Evolutionary conservation across 768 basidiomycete species (phyloP), one percentile per base, ranked within the genome.

Genomic region (Xerocomellus chrysenteron): DNA sequence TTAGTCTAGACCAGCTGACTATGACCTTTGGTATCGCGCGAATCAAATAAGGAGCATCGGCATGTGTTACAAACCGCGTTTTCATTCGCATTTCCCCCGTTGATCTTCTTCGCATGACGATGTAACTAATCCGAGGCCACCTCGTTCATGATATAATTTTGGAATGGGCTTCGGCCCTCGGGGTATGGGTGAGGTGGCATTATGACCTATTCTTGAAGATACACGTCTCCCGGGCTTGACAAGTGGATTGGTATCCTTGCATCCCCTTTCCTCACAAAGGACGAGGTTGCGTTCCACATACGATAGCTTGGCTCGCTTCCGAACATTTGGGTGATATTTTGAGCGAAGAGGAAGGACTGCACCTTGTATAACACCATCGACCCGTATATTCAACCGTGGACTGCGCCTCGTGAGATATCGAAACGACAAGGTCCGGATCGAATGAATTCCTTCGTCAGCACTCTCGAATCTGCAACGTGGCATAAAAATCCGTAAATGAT

Each of bases 371-470:
- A 12, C 21, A 10, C 35, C 35, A 35, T 19, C 10, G 16, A 36
- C 30, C n/a, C 11, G n/a, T 41, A 6, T 6, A 42, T 30, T 9
- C 32, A 32, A 46, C 11, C 11, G 17, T 46, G 26, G 16, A 46
- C 52, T 46, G 43, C 26, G 52, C 52, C 46, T 13, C 43, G 47
- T 55, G 41, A 36, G 47, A 55, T 26, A 49, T 50, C 35, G 9
- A 53, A 41, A 17, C 16, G 17, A 16, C 8, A 17, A 39, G 37
- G 37, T 39, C 26, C n/a, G 28, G 11, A 32, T 46, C 17, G 28
- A 11, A 28, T 17, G 45, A 6, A 46, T 5, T 13, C 17, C 9
- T n/a, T 39, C 9, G 37, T n/a, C 37, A 10, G 17, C 17, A 39
- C 9, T n/a, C 8, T 17, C 9, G 17, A 9, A 39, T 39, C 17